Base-by-base conservation (phyloP, 768 basidiomycete species). In the Leccinum longicurvipes region DNA sequence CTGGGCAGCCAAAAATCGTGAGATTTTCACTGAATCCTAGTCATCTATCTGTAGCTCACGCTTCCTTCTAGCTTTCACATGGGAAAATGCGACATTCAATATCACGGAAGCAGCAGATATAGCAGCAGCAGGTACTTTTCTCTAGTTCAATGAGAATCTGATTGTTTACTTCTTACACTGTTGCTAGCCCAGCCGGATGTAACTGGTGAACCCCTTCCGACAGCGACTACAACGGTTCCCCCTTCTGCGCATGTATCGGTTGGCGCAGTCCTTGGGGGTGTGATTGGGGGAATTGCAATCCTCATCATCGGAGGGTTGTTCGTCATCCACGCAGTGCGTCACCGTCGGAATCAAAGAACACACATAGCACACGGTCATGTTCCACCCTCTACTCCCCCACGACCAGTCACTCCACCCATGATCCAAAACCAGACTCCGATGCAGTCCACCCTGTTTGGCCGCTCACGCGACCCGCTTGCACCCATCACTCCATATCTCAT, bases 1-100 rank as follows among this genome's bases (percentile, higher is more conserved):
- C 49, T 70, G 62, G 60, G 61, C 68, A 4, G 27, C 56, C 11
- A 60, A 49, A 34, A 60, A 71, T 23, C 67, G 68, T 70, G 39
- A 31, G 62, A 41, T 28, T 49, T 39, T 48, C 19, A 42, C 14
- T 1, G 23, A 41, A 2, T 9, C 12, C 6, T 29, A 6, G 10
- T 21, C 8, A 21, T 36, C 1, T 36, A 4, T 17, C 6, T 36
- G 14, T 42, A n/a, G 28, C 50, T 63, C 44, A 61, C 15, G 10
- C 2, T 32, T 48, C 52, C 15, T 46, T 12, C 25, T 47, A 70
- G 68, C 68, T 34, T 27, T 32, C 8, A 53, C 21, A 17, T 70
- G 70, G 60, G 1, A 31, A 8, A 53, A 58, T n/a, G 51, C 2
- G n/a, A 48, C 32, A 11, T 70, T 70, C 27, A 51, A 63, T 6